Percentiles rank a stretch among this genome's conserved stretches.
Evolutionary conservation across 768 basidiomycete species (phyloP).

Genomic region (Russula earlei): DNA sequence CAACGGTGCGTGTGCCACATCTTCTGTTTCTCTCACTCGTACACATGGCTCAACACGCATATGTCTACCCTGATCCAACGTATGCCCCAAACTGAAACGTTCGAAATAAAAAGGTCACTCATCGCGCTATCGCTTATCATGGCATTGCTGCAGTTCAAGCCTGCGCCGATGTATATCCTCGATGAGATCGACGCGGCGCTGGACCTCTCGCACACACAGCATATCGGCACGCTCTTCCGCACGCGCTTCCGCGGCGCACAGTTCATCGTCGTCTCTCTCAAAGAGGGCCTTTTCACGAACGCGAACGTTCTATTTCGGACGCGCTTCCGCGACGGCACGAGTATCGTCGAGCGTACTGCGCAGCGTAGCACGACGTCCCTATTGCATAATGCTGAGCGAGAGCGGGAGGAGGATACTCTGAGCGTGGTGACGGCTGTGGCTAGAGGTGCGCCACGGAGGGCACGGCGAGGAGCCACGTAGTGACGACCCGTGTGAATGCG

Average conservation of each 20-base stretch:
- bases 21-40: neutral
- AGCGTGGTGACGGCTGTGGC: neutral
- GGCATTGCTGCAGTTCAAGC: slow-evolving; percentile 98
- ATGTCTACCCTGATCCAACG: no score
- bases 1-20: slow-evolving; percentile 56
- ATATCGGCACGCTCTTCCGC: slow-evolving; percentile 96
- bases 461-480: neutral
- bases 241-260: slow-evolving; percentile 96
- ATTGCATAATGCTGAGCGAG: slow-evolving; percentile 25
- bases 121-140: slow-evolving; percentile 98
- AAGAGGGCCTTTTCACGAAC: slow-evolving; percentile 95
- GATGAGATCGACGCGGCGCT: slow-evolving; percentile 98
- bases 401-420: neutral
- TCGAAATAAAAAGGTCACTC: slow-evolving; percentile 75
- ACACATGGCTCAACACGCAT: neutral
- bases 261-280: slow-evolving; percentile 95
- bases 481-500: neutral
- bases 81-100: neutral
- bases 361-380: slow-evolving; percentile 45
- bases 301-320: slow-evolving; percentile 94
- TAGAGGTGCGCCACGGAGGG: neutral
- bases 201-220: slow-evolving; percentile 92
- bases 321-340: slow-evolving; percentile 89
- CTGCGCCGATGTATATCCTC: slow-evolving; percentile 97
- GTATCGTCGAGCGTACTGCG: slow-evolving; percentile 74